A percentile compares a stretch with the other conserved stretches of the same genome.
phyloP scores from a whole-genome alignment of 2,329 filamentous ascomycete species.

The Hypoxylon sp. region DNA sequence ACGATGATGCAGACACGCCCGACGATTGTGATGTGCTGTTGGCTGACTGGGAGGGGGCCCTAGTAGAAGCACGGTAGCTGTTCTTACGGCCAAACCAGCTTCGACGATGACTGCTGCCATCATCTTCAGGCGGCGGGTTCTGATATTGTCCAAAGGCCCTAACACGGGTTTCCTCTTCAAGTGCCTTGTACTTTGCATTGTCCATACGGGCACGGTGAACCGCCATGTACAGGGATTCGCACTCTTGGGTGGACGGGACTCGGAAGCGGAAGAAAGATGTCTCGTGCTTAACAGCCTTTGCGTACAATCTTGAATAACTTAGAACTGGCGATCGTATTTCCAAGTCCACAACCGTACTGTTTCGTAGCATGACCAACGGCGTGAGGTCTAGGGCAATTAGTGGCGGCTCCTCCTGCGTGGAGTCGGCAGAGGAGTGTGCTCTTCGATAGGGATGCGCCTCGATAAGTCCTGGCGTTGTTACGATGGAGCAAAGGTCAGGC shows the following conservation, averaged over 20 bases:
- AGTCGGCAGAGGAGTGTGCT: conserved; percentile 48
- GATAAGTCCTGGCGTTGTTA: conserved; percentile 66
- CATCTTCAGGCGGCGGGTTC: conserved; percentile 58
- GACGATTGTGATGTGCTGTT: conserved; percentile 70
- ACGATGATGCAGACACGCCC: conserved; percentile 73
- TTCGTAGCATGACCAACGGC: conserved; percentile 86
- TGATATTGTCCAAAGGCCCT: conserved; percentile 73
- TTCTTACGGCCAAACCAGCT: conserved; percentile 71
- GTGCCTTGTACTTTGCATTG: conserved; percentile 84
- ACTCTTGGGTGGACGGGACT: conserved; percentile 78
- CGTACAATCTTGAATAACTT: conserved; percentile 61
- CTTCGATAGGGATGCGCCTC: conserved; percentile 61
- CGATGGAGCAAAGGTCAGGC: conserved; percentile 60
- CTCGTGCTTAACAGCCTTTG: conserved; percentile 71
- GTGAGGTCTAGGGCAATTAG: conserved; percentile 83
- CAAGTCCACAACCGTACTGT: conserved; percentile 91
- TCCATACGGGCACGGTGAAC: conserved; percentile 91
- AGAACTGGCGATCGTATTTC: conserved; percentile 90
- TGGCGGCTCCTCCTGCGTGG: conserved; percentile 52
- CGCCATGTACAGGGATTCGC: conserved; percentile 81
- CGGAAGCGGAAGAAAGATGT: conserved; percentile 88
- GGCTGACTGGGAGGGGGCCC: conserved; percentile 73
- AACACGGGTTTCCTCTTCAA: conserved; percentile 73
- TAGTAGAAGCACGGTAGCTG: conserved; percentile 69
- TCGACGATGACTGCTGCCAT: conserved; percentile 55